Evolutionary conservation across 2,329 filamentous ascomycete species (phyloP).

Genomic region (Clonostachys byssicola): DNA sequence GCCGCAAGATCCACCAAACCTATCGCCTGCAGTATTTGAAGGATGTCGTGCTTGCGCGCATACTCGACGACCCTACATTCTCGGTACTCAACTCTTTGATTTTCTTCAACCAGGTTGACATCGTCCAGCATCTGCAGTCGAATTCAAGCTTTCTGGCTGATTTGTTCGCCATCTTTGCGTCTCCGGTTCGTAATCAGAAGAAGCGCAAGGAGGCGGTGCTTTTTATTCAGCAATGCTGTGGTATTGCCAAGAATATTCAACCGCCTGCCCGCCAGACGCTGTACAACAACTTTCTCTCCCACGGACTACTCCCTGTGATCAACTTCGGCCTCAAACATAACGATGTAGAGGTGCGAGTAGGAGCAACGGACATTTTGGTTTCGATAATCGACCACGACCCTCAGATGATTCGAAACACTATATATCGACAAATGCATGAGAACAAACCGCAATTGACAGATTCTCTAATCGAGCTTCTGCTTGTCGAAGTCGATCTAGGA

Average conservation of each 20-base stretch:
- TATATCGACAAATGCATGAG: conserved; percentile 87
- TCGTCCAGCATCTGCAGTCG: conserved; percentile 87
- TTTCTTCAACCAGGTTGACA: conserved; percentile 98
- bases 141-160: conserved; percentile 77
- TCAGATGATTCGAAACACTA: conserved; percentile 87
- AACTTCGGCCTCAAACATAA: conserved; percentile 84
- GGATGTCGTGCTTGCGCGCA: conserved; percentile 94
- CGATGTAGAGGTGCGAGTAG: conserved; percentile 82
- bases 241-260: conserved; percentile 91
- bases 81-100: conserved; percentile 96
- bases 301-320: conserved; percentile 85
- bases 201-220: conserved; percentile 91
- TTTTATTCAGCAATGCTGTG: conserved; percentile 94
- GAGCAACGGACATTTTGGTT: conserved; percentile 89
- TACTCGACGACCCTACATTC: conserved; percentile 96
- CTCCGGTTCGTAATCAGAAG: conserved; percentile 58
- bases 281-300: conserved; percentile 84
- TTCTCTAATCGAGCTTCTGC: conserved; percentile 84
- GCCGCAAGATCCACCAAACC: conserved; percentile 91
- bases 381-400: conserved; percentile 95
- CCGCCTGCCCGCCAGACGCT: conserved; percentile 74
- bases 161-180: conserved; percentile 79
- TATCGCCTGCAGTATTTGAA: conserved; percentile 96
- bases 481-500: conserved; percentile 88
- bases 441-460: conserved; percentile 84